Evolutionary conservation across 148 eudicot genomes (phyloP).

Genomic region (Rheum nobile): DNA sequence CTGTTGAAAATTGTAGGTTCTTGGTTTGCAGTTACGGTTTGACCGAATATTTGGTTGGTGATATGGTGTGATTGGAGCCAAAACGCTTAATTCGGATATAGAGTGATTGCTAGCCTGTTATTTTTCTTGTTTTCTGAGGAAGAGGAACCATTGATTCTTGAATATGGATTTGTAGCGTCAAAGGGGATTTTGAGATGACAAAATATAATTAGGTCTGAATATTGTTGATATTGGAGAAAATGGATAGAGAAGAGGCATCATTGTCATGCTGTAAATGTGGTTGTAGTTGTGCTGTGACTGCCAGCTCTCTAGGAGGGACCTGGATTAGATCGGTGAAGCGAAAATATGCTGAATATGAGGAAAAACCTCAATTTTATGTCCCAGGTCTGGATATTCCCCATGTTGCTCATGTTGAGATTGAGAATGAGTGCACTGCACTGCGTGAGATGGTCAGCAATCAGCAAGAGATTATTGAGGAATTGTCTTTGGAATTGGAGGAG

Average conservation of each 20-base stretch:
- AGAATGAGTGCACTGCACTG: constrained; percentile 58
- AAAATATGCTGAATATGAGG: constrained; percentile 55
- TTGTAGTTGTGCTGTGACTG: constrained; percentile 43
- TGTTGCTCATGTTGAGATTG: constrained; percentile 64
- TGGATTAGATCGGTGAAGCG: constrained; percentile 74
- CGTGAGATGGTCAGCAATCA: constrained; percentile 67
- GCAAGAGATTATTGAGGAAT: constrained; percentile 61
- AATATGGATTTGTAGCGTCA: background rate
- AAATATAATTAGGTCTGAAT: background rate
- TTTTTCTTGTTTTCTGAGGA: background rate
- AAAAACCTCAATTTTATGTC: constrained; percentile 25
- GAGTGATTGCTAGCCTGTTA: background rate
- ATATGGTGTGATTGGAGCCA: background rate
- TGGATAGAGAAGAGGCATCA: constrained; percentile 36
- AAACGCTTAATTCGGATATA: background rate
- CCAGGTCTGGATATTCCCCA: constrained; percentile 53
- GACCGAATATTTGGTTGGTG: background rate
- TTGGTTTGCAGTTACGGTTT: background rate
- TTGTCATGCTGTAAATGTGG: constrained; percentile 66
- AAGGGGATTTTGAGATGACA: background rate
- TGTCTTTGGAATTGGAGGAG: constrained; percentile 69
- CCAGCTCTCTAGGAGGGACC: constrained; percentile 33
- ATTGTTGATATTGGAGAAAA: constrained; percentile 13
- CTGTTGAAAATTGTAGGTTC: background rate
- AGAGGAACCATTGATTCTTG: background rate